phyloP scores from a whole-genome alignment of 371 early-diverging fungal species.

The Saksenaea oblongispora region DNA sequence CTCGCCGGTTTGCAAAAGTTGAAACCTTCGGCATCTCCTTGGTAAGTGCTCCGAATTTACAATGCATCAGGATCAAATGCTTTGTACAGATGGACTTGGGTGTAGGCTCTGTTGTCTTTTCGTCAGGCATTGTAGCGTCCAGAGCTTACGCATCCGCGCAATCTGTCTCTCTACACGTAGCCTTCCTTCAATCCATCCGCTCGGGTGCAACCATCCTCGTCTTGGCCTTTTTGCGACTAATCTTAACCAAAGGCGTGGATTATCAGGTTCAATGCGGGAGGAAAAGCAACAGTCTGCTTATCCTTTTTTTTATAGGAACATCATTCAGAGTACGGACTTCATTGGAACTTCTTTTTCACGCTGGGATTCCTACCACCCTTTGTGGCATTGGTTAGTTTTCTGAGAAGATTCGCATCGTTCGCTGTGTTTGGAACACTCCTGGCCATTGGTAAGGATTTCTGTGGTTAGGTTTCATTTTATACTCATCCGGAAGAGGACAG shows the following conservation, averaged over 20 bases:
- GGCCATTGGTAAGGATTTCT: slow-evolving; percentile 40
- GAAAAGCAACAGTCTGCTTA: not conserved
- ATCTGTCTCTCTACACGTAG: slow-evolving; percentile 22
- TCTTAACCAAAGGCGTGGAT: slow-evolving; percentile 78
- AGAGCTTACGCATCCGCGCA: slow-evolving; percentile 43
- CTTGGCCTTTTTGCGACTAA: slow-evolving; percentile 72
- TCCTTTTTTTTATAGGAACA: slow-evolving; percentile 66
- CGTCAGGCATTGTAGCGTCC: slow-evolving; percentile 75
- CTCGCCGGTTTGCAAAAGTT: slow-evolving; percentile 88
- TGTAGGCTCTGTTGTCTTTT: slow-evolving; percentile 84
- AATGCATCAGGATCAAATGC: not conserved
- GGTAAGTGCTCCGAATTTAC: slow-evolving; percentile 46
- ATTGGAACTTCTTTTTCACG: slow-evolving; percentile 99
- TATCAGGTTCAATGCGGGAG: slow-evolving; percentile 59
- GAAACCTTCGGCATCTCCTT: slow-evolving; percentile 92
- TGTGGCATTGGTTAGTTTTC: slow-evolving; percentile 57
- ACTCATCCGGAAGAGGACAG: slow-evolving; percentile 11
- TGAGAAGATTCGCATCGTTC: slow-evolving; percentile 40
- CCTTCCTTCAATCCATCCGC: slow-evolving; percentile 28
- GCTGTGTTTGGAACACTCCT: slow-evolving; percentile 48
- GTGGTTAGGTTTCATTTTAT: not conserved
- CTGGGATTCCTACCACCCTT: slow-evolving; percentile 84
- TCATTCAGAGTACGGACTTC: slow-evolving; percentile 94
- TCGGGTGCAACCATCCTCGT: slow-evolving; percentile 67
- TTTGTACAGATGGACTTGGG: slow-evolving; percentile 82